A percentile compares a stretch with the other conserved stretches of the same genome.
Evolutionary conservation across 331 rosid genomes (phyloP).

Genomic region (Dryas integrifolia): DNA sequence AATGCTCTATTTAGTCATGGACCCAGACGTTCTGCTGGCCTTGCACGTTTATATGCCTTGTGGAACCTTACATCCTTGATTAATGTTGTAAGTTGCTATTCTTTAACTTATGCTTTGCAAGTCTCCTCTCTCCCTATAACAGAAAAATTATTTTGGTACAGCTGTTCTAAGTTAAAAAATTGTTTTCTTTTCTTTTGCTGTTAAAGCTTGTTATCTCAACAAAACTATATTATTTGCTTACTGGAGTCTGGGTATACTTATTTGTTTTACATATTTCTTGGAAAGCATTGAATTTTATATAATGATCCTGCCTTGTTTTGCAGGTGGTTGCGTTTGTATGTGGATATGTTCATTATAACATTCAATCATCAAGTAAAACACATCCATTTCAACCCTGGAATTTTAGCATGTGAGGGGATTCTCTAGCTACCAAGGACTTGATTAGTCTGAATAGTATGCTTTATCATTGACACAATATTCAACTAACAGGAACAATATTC

Average conservation of each 20-base stretch:
- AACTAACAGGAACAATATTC: not conserved
- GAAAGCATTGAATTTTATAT: not conserved
- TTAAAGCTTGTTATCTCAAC: not conserved
- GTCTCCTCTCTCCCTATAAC: not conserved
- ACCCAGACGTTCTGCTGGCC: conserved; percentile 96
- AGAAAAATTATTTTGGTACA: not conserved
- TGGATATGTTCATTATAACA: conserved; percentile 74
- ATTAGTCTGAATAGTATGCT: not conserved
- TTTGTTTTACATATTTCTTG: not conserved
- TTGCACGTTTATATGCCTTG: conserved; percentile 86
- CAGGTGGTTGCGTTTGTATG: conserved; percentile 94
- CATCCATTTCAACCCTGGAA: conserved; percentile 77
- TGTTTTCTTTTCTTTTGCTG: not conserved
- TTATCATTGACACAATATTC: not conserved
- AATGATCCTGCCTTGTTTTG: not conserved
- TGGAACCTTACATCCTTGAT: conserved; percentile 88
- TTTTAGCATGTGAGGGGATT: conserved; percentile 69
- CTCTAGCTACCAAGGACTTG: conserved; percentile 2
- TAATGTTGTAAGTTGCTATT: conserved; percentile 70
- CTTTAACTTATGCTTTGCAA: not conserved
- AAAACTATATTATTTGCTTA: not conserved
- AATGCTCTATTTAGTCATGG: conserved; percentile 99
- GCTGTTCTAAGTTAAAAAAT: not conserved
- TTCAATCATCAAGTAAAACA: conserved; percentile 55
- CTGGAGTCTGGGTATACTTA: not conserved